These are phyloP conservation scores for Penicillium chermesinum DNA, from an alignment of 495 filamentous ascomycete genomes.

Conservation along the genomic window DNA sequence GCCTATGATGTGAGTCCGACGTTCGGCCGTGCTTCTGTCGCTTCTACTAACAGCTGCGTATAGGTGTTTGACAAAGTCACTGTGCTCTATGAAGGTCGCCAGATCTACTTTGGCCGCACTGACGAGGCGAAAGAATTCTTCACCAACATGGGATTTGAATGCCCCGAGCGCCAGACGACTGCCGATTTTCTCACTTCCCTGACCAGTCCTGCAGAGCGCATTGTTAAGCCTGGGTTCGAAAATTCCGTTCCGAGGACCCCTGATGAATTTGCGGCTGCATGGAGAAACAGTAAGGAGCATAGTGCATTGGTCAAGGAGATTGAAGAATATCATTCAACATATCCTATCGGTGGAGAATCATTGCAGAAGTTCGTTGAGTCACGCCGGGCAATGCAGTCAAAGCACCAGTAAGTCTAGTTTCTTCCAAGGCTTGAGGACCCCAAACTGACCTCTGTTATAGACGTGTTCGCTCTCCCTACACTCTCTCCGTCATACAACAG, in stretches of 20 bases:
- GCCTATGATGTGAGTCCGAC: constrained; percentile 57
- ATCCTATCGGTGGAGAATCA: constrained; percentile 37
- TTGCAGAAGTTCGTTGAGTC: constrained; percentile 36
- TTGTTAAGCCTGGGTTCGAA: constrained; percentile 61
- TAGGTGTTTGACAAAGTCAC: constrained; percentile 54
- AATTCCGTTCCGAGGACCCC: constrained; percentile 62
- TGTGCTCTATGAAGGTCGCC: constrained; percentile 59
- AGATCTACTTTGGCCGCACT: constrained; percentile 65
- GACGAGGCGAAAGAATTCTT: constrained; percentile 62
- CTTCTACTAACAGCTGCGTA: neutral
- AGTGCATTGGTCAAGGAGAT: constrained; percentile 50
- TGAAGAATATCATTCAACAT: constrained; percentile 44
- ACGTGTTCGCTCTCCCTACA: constrained; percentile 43
- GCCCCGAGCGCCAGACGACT: constrained; percentile 60
- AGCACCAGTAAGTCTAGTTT: constrained; percentile 15
- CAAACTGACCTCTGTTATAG: neutral
- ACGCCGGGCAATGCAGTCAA: constrained; percentile 42
- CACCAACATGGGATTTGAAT: constrained; percentile 55
- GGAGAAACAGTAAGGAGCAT: constrained; percentile 52
- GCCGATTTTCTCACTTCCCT: constrained; percentile 76
- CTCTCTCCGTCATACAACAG: constrained; percentile 42
- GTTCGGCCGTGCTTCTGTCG: constrained; percentile 9
- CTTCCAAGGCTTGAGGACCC: neutral
- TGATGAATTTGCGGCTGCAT: constrained; percentile 64
- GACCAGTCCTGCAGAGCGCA: constrained; percentile 61